Percentiles rank a stretch among this genome's conserved stretches.
Conservation (phyloP, 1,139 yeast species). For the Trichomonascaceae sp. region DNA sequence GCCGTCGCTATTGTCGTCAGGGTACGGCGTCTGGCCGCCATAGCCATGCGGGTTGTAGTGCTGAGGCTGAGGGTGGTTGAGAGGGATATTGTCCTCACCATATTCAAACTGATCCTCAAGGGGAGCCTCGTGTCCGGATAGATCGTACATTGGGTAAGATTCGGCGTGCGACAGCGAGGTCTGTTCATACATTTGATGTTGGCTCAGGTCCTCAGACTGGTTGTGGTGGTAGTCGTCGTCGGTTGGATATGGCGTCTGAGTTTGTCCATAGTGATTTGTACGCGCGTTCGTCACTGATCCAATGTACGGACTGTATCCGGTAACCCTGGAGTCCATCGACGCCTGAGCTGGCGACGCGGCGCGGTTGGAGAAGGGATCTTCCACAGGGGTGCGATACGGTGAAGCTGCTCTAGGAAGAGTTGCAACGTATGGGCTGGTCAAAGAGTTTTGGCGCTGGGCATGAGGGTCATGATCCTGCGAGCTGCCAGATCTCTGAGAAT, state of each 20-base stretch:
- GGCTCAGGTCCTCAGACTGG: neutral
- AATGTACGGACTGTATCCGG: constrained; percentile 8
- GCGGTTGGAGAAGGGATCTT: constrained; percentile 3
- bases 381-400: constrained; percentile 3
- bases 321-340: constrained; percentile 8
- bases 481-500: no score
- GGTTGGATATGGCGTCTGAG: neutral
- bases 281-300: constrained; percentile 5
- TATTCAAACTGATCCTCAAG: constrained; percentile 10
- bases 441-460: no score
- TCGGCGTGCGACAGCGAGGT: constrained; percentile 3
- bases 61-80: constrained; percentile 7
- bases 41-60: neutral
- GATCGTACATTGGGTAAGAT: constrained; percentile 14
- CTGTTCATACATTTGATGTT: neutral
- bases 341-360: constrained; percentile 6
- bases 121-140: constrained; percentile 11
- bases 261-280: constrained; percentile 1
- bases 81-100: constrained; percentile 13
- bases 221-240: neutral
- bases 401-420: constrained; percentile 4
- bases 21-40: constrained; percentile 10
- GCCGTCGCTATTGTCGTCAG: constrained; percentile 12
- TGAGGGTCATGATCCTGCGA: no score
- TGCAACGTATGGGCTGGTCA: no score